Conservation (phyloP, 140 eudicot species). For the Cichorium intybus region DNA sequence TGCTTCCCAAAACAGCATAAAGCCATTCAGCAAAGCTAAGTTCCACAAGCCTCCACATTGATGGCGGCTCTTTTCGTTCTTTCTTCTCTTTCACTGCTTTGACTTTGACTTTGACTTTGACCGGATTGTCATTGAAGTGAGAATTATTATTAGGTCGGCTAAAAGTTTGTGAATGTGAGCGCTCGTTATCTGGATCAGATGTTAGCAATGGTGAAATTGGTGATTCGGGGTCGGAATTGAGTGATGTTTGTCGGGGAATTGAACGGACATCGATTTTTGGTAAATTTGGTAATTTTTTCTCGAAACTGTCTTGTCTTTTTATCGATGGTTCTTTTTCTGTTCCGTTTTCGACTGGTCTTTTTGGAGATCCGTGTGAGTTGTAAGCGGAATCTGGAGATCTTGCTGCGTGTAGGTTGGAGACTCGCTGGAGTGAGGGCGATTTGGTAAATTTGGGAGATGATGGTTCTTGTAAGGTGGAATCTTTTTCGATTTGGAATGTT, state of each 20-base stretch:
- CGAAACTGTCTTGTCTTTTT: constrained; percentile 89
- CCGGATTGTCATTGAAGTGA: constrained; percentile 47
- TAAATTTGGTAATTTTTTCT: constrained; percentile 78
- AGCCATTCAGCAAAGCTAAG: constrained; percentile 97
- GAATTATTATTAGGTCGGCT: constrained; percentile 72
- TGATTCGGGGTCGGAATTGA: constrained; percentile 83
- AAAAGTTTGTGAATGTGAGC: constrained; percentile 91
- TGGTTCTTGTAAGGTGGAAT: constrained; percentile 75
- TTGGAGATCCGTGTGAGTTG: constrained; percentile 53
- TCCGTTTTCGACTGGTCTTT: constrained; percentile 26
- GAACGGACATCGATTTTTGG: constrained; percentile 87
- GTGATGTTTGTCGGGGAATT: constrained; percentile 48
- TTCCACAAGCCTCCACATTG: constrained; percentile 86
- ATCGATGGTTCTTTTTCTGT: constrained; percentile 71
- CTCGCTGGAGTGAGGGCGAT: constrained; percentile 93
- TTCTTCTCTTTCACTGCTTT: constrained; percentile 44
- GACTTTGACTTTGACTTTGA: constrained; percentile 34
- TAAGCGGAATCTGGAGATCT: constrained; percentile 60
- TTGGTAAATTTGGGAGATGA: constrained; percentile 85
- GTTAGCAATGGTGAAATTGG: constrained; percentile 91
- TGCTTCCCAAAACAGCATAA: constrained; percentile 92
- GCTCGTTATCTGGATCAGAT: constrained; percentile 87
- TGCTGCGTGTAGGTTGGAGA: constrained; percentile 57
- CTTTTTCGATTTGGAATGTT: constrained; percentile 81
- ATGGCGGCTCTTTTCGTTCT: constrained; percentile 56